Evolutionary conservation across 2,329 filamentous ascomycete species (phyloP), one percentile per base, ranked within the genome.

Genomic region (Aspergillus brasiliensis): DNA sequence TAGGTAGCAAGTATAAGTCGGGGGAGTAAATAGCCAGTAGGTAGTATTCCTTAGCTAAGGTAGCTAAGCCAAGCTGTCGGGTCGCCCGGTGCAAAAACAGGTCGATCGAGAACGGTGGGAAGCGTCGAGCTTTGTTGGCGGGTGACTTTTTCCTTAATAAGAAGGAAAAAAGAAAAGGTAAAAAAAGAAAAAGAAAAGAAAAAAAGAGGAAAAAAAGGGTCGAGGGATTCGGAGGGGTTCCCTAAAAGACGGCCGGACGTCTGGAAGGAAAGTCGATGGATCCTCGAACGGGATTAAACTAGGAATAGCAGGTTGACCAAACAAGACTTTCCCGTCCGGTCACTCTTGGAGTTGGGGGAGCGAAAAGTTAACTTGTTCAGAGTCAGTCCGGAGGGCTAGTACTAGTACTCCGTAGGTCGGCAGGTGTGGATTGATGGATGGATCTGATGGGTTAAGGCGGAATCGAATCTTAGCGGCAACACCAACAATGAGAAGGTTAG

Each of bases 41-140:
- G 28, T 34, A 34, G 31, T 34, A 34, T 34, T 34, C 10, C 31
- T 34, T 34, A 34, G 61, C 60, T 42, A 42, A 55, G 38, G 52
- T 55, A 63, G 62, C 48, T 57, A 62, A 62, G 64, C 65, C 67
- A 62, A 64, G 61, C 62, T 66, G 67, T 64, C 64, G 66, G 65
- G 66, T 65, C 62, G 53, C 47, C 60, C 56, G 57, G 56, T 56
- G 60, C 51, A 62, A 59, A 40, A 40, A 27, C 27, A 37, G 47
- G 57, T 56, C 51, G 62, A 64, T 63, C 61, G 55, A 62, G 55
- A 62, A 59, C 47, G 49, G 48, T 58, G 47, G 42, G 31, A 48
- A 40, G 28, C 40, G 21, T 13, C 27, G 49, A 27, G 40, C 40
- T 34, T 34, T 34, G 40, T 52, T 25, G 21, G 23, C 38, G 38